phyloP scores from a whole-genome alignment of 2,329 filamentous ascomycete species.

The Paracorniculantispora psalliotae region DNA sequence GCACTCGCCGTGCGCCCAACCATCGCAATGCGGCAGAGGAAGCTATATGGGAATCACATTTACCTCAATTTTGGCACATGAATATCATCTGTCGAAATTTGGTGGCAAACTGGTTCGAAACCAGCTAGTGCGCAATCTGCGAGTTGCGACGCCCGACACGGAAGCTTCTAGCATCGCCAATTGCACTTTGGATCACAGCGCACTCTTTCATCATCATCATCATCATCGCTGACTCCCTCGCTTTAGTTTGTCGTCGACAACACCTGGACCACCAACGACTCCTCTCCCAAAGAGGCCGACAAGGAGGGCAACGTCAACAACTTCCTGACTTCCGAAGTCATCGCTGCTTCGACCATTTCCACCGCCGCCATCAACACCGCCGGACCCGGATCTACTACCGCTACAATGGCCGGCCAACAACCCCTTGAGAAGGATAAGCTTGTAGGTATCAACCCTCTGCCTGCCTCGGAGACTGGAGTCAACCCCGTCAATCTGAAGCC shows the following conservation, averaged over 20 bases:
- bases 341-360: constrained; percentile 45
- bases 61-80: not conserved
- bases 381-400: constrained; percentile 66
- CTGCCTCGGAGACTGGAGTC: constrained; percentile 57
- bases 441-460: constrained; percentile 57
- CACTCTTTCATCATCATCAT: not conserved
- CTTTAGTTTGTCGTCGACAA: constrained; percentile 89
- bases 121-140: not conserved
- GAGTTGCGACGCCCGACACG: not conserved
- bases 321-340: constrained; percentile 72
- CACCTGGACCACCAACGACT: constrained; percentile 78
- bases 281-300: constrained; percentile 78
- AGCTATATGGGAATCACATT: not conserved
- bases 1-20: not conserved
- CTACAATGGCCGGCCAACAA: constrained; percentile 54
- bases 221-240: not conserved
- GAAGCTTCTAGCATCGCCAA: not conserved
- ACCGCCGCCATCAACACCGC: constrained; percentile 58
- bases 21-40: not conserved
- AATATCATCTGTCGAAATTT: not conserved
- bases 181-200: not conserved
- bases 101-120: not conserved
- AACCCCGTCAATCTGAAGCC: constrained; percentile 78
- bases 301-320: constrained; percentile 86
- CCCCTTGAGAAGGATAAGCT: constrained; percentile 53